Conservation (phyloP, 495 filamentous ascomycete species). For the Aspergillus taichungensis region DNA sequence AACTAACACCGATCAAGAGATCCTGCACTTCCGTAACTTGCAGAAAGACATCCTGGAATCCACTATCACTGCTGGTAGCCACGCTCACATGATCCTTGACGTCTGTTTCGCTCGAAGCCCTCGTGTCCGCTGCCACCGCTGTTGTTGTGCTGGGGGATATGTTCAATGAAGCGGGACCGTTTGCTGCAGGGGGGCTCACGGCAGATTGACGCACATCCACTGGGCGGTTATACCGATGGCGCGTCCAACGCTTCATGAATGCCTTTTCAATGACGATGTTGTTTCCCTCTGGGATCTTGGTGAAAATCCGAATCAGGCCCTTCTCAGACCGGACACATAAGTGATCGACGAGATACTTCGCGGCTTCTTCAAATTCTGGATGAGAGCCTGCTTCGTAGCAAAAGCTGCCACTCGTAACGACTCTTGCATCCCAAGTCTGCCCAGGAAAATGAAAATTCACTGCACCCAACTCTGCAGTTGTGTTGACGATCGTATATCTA, state of each 20-base stretch:
- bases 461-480: slow-evolving; percentile 14
- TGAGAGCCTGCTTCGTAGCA: slow-evolving; percentile 4
- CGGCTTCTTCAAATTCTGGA: slow-evolving; percentile 15
- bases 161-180: neutral
- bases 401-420: slow-evolving; percentile 15
- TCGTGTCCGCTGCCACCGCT: neutral
- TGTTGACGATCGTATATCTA: slow-evolving; percentile 9
- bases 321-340: slow-evolving; percentile 24
- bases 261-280: slow-evolving; percentile 19
- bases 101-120: neutral
- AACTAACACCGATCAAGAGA: slow-evolving; percentile 13
- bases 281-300: slow-evolving; percentile 7
- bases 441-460: slow-evolving; percentile 36
- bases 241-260: slow-evolving; percentile 25
- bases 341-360: slow-evolving; percentile 17
- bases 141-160: neutral
- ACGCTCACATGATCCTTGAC: neutral
- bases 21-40: slow-evolving; percentile 36
- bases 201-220: neutral
- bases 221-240: slow-evolving; percentile 13
- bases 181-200: too few species aligned
- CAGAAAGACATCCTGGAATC: slow-evolving; percentile 20
- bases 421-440: slow-evolving; percentile 38
- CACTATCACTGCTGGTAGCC: neutral
- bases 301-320: slow-evolving; percentile 14